Conservation (phyloP, 2,329 filamentous ascomycete genomes). For the Ophiostoma sp. region DNA sequence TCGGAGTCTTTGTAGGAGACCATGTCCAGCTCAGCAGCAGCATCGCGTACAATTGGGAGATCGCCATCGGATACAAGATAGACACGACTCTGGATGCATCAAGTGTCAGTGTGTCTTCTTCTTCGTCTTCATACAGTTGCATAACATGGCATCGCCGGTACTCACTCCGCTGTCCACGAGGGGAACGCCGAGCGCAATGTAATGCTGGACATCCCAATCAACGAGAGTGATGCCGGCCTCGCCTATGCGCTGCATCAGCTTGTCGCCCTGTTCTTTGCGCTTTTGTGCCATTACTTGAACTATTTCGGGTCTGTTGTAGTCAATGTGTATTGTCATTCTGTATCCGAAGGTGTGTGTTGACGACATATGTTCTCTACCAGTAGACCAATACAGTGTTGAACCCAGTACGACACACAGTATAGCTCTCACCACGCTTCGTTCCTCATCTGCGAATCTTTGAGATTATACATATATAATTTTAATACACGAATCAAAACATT, state of each 20-base stretch:
- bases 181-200: not conserved
- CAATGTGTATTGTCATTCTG: too few relatives aligned
- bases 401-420: too few relatives aligned
- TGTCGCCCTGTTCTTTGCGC: not conserved
- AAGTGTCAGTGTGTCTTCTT: not conserved
- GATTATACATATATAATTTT: too few relatives aligned
- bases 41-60: not conserved
- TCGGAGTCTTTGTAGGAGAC: not conserved
- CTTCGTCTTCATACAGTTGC: not conserved
- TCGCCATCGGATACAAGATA: not conserved
- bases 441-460: too few relatives aligned
- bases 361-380: too few relatives aligned
- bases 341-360: too few relatives aligned
- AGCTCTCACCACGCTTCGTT: too few relatives aligned
- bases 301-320: not conserved
- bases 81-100: not conserved
- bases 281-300: not conserved
- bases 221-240: conserved; percentile 1
- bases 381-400: too few relatives aligned
- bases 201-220: not conserved
- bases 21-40: not conserved
- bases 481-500: too few relatives aligned
- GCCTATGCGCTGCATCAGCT: not conserved
- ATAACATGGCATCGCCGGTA: not conserved
- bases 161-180: not conserved